A percentile compares a stretch with the other conserved stretches of the same genome.
phyloP scores from a whole-genome alignment of 2,329 filamentous ascomycete species.

The Ramularia collo-cygni region DNA sequence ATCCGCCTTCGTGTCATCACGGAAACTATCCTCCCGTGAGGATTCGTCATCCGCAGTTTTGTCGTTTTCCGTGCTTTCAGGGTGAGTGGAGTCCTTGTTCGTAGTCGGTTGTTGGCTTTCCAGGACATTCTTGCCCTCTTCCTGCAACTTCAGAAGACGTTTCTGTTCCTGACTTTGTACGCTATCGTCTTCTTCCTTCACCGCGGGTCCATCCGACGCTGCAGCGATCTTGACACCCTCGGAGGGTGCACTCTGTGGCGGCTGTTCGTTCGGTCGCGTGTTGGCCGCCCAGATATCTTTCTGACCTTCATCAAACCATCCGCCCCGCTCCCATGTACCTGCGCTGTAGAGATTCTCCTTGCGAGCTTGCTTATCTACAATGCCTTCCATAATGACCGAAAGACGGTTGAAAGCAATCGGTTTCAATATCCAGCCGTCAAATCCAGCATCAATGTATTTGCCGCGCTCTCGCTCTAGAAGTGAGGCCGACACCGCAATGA shows the following conservation, averaged over 20 bases:
- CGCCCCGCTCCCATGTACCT: constrained; percentile 76
- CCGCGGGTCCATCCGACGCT: constrained; percentile 26
- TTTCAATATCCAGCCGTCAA: constrained; percentile 88
- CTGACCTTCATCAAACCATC: constrained; percentile 61
- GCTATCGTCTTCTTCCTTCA: constrained; percentile 27
- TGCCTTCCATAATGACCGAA: constrained; percentile 60
- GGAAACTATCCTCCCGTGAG: too few relatives aligned
- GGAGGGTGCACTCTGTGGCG: constrained; percentile 17
- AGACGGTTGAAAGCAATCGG: constrained; percentile 76
- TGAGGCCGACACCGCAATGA: constrained; percentile 83
- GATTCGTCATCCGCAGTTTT: too few relatives aligned
- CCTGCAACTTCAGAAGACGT: constrained; percentile 23
- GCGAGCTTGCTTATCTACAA: constrained; percentile 55
- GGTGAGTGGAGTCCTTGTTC: too few relatives aligned
- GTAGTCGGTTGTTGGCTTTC: too few relatives aligned
- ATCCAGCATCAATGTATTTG: constrained; percentile 68
- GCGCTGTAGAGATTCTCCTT: constrained; percentile 59
- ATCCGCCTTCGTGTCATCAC: too few relatives aligned
- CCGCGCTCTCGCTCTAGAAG: constrained; percentile 62
- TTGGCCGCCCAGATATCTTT: constrained; percentile 32
- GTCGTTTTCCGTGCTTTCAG: too few relatives aligned
- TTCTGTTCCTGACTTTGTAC: constrained; percentile 29
- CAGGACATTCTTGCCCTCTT: constrained; percentile 4
- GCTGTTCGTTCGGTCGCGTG: constrained; percentile 29
- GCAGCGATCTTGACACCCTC: constrained; percentile 29